Evolutionary conservation across 352 stramenopile species (phyloP).

Genomic region (Globisporangium perplexum): DNA sequence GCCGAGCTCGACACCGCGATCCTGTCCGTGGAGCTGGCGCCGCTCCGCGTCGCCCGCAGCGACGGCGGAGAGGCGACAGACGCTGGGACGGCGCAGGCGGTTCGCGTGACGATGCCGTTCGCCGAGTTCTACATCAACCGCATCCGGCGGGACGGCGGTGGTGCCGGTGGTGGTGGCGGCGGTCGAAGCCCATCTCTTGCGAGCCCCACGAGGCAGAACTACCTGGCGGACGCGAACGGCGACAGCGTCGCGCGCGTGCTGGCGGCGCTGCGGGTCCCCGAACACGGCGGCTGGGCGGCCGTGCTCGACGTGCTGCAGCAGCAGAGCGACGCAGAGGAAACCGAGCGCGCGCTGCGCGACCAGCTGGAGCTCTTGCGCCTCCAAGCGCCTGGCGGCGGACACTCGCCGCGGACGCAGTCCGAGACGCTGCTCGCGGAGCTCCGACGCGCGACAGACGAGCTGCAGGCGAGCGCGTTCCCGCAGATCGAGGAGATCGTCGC

Average conservation of each 20-base stretch:
- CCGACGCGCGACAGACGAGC: conserved; percentile 5
- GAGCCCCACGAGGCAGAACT: neutral
- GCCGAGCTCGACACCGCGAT: conserved; percentile 13
- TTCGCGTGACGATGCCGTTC: conserved; percentile 16
- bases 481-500: conserved; percentile 20
- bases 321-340: neutral
- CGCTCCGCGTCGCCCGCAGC: neutral
- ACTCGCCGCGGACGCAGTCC: conserved; percentile 7
- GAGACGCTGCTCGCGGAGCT: conserved; percentile 14
- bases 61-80: neutral
- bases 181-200: neutral
- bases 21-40: conserved; percentile 6
- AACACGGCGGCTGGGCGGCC: conserved; percentile 20
- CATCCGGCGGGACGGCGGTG: conserved; percentile 7
- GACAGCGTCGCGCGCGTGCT: conserved; percentile 18
- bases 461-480: conserved; percentile 15
- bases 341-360: neutral
- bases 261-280: conserved; percentile 11
- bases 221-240: neutral
- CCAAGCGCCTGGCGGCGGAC: conserved; percentile 17
- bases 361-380: conserved; percentile 13
- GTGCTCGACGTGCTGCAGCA: conserved; percentile 14
- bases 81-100: neutral
- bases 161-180: neutral
- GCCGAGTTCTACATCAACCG: conserved; percentile 36